These are phyloP conservation scores for Phytopythium kandeliae DNA, from an alignment of 352 stramenopile genomes.

Conservation along the genomic window DNA sequence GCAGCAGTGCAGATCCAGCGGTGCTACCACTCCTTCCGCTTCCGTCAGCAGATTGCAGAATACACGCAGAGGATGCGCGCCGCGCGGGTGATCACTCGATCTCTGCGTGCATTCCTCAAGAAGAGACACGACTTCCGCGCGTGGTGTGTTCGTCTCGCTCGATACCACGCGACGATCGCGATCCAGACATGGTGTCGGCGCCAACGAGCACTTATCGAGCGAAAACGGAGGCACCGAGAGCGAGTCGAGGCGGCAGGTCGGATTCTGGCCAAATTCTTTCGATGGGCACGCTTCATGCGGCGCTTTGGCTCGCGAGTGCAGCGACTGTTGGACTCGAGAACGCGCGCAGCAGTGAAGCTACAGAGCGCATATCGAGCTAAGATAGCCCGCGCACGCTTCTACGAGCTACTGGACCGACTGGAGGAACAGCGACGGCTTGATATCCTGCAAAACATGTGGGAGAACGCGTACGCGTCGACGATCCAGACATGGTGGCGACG, in stretches of 20 bases:
- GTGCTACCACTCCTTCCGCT: conserved; percentile 30
- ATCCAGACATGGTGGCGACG: conserved; percentile 59
- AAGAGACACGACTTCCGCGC: conserved; percentile 25
- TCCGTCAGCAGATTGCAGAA: conserved; percentile 21
- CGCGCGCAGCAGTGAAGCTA: conserved; percentile 28
- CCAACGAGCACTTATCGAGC: conserved; percentile 15
- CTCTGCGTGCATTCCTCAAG: conserved; percentile 28
- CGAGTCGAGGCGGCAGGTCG: not conserved
- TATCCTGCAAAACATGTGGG: conserved; percentile 57
- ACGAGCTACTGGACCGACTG: conserved; percentile 53
- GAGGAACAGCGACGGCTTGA: conserved; percentile 47
- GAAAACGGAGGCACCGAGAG: not conserved
- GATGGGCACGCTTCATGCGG: conserved; percentile 26
- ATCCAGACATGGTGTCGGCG: conserved; percentile 28
- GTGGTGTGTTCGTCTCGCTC: conserved; percentile 36
- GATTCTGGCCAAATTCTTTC: conserved; percentile 31
- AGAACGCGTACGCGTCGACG: conserved; percentile 61
- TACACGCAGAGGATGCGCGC: conserved; percentile 26
- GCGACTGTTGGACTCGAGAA: conserved; percentile 17
- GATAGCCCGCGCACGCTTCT: conserved; percentile 41
- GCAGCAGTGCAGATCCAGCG: conserved; percentile 31
- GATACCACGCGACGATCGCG: conserved; percentile 45
- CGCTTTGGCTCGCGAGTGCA: conserved; percentile 33
- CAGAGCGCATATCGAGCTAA: conserved; percentile 64
- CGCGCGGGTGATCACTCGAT: conserved; percentile 29